Percentiles rank a stretch among this genome's conserved stretches.
Evolutionary conservation across 1,284 basidiomycete species (phyloP).

Genomic region (Heterobasidion irregulare): DNA sequence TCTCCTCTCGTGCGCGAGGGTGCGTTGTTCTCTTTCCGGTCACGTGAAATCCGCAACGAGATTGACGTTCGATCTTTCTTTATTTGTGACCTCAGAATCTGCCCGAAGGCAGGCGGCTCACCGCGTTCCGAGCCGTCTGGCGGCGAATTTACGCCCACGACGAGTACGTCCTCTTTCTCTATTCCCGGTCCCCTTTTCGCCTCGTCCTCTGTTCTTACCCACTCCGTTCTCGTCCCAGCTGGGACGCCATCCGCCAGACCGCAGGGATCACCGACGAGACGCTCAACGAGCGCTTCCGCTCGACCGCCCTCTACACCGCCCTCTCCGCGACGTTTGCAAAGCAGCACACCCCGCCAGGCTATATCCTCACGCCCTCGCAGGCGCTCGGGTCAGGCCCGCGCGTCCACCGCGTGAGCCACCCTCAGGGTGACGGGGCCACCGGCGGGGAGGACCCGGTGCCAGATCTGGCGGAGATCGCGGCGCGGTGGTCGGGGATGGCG

Average conservation of each 20-base stretch:
- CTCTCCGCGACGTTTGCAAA: constrained; percentile 40
- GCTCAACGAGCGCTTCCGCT: constrained; percentile 53
- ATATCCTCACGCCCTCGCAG: constrained; percentile 41
- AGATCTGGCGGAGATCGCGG: constrained; percentile 44
- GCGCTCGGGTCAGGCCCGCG: constrained; percentile 23
- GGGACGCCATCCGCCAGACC: constrained; percentile 63
- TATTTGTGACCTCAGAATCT: constrained; percentile 35
- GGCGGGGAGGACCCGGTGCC: constrained; percentile 28
- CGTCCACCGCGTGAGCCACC: too few species aligned
- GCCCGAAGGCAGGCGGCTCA: constrained; percentile 59
- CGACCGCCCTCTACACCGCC: constrained; percentile 63
- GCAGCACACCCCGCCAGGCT: constrained; percentile 34
- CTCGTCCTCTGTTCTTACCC: neutral
- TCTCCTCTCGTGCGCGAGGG: constrained; percentile 46
- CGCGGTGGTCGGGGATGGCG: constrained; percentile 64
- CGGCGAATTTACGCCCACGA: constrained; percentile 82
- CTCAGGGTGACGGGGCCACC: too few species aligned
- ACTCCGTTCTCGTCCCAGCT: constrained; percentile 38
- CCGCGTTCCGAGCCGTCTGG: constrained; percentile 76
- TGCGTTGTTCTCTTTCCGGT: constrained; percentile 16
- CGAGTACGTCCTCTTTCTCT: constrained; percentile 48
- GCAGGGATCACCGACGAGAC: constrained; percentile 63
- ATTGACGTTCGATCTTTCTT: constrained; percentile 11
- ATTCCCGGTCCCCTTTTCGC: neutral
- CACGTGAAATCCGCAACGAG: neutral